A percentile compares a stretch with the other conserved stretches of the same genome.
Conservation (phyloP, 768 basidiomycete species). For the Mycena rebaudengoi region DNA sequence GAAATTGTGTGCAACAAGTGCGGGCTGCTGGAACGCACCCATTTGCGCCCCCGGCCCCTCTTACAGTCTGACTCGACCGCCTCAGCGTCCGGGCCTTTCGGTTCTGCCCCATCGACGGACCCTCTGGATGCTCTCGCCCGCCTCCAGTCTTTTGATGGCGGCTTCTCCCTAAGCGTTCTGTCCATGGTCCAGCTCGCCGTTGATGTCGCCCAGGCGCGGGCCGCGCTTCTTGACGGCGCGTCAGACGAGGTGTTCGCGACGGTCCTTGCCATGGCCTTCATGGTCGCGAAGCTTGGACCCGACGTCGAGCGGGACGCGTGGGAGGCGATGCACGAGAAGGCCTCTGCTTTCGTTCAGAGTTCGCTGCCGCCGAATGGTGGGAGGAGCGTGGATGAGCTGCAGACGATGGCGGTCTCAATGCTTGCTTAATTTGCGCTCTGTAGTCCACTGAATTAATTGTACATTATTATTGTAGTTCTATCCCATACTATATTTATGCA, state of each 20-base stretch:
- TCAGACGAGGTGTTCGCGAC: conserved; percentile 14
- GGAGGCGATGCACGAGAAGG: conserved; percentile 24
- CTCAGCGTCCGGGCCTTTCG: background rate
- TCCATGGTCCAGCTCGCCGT: conserved; percentile 5
- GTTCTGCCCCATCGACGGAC: background rate
- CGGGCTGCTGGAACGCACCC: background rate
- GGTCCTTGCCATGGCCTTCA: conserved; percentile 21
- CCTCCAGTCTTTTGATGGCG: conserved; percentile 23
- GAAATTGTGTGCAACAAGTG: too few relatives aligned
- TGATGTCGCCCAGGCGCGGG: background rate
- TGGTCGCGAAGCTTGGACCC: conserved; percentile 1
- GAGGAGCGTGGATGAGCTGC: conserved; percentile 7
- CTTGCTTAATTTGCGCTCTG: conserved; percentile 11
- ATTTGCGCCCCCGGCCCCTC: background rate
- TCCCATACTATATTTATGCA: background rate
- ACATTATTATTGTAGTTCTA: background rate
- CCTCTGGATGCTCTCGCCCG: conserved; percentile 24
- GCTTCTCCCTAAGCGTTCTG: conserved; percentile 17
- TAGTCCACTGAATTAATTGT: too few relatives aligned
- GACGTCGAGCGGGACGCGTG: conserved; percentile 15
- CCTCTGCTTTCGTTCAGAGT: conserved; percentile 6
- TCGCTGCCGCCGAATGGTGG: background rate
- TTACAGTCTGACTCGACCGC: too few relatives aligned
- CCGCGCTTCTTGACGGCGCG: background rate
- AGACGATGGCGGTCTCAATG: conserved; percentile 3